phyloP scores from a whole-genome alignment of 1,139 yeast species.

The Pichia sp. region DNA sequence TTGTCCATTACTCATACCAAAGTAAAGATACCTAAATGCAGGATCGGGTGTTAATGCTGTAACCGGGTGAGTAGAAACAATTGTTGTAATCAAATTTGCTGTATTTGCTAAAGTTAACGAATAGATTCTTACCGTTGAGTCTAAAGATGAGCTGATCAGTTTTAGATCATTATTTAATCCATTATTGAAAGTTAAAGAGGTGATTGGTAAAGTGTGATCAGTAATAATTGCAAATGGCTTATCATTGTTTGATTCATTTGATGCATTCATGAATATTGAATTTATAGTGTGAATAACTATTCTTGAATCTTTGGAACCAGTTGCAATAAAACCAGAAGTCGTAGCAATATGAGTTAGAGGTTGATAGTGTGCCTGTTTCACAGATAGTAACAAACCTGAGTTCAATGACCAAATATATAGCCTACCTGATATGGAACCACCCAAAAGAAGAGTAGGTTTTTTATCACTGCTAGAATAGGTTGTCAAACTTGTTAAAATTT shows the following conservation, averaged over 20 bases:
- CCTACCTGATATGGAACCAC: constrained; percentile 66
- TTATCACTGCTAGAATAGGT: constrained; percentile 26
- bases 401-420: constrained; percentile 77
- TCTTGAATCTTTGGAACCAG: constrained; percentile 81
- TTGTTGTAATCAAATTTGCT: constrained; percentile 52
- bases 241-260: constrained; percentile 5
- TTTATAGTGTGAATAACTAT: constrained; percentile 65
- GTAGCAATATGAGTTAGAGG: constrained; percentile 53
- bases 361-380: constrained; percentile 82
- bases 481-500: constrained; percentile 55
- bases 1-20: constrained; percentile 59
- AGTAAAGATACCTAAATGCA: constrained; percentile 67
- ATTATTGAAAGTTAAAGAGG: constrained; percentile 48
- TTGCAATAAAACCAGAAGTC: constrained; percentile 59
- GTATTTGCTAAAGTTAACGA: constrained; percentile 32
- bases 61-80: constrained; percentile 55
- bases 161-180: constrained; percentile 55
- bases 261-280: constrained; percentile 46
- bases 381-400: constrained; percentile 70
- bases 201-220: constrained; percentile 71
- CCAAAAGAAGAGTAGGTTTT: constrained; percentile 26
- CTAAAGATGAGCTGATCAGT: constrained; percentile 65
- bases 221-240: constrained; percentile 50
- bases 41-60: constrained; percentile 68
- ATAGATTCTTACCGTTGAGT: constrained; percentile 67